Evolutionary conservation across 2,329 filamentous ascomycete species (phyloP).

Genomic region (Orbilia oligospora): DNA sequence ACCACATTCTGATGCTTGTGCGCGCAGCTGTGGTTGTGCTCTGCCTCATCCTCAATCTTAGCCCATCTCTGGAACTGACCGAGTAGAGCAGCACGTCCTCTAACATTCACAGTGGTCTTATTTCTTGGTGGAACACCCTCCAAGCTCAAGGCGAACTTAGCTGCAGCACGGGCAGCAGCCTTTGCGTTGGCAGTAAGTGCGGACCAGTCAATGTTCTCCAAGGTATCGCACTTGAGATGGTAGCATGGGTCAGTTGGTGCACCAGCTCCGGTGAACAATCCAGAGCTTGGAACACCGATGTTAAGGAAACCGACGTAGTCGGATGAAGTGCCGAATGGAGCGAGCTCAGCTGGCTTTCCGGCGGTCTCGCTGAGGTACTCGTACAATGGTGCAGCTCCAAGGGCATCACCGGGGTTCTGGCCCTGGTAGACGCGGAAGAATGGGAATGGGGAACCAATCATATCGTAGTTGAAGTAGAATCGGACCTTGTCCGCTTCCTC

Average conservation of each 20-base stretch:
- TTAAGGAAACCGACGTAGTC: conserved; percentile 75
- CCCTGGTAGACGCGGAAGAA: conserved; percentile 67
- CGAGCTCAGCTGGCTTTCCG: conserved; percentile 66
- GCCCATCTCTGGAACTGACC: conserved; percentile 56
- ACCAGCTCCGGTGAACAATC: conserved; percentile 74
- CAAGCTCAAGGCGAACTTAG: conserved; percentile 77
- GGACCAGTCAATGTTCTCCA: conserved; percentile 71
- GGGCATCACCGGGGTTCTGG: conserved; percentile 66
- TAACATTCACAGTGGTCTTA: conserved; percentile 48
- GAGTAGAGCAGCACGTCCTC: conserved; percentile 41
- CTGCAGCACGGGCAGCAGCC: conserved; percentile 78
- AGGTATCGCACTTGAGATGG: conserved; percentile 71
- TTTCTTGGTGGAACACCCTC: conserved; percentile 68
- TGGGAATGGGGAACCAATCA: conserved; percentile 73
- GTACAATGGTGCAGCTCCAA: conserved; percentile 68
- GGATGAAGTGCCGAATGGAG: conserved; percentile 67
- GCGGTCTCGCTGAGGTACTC: conserved; percentile 72
- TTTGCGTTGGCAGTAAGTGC: conserved; percentile 72
- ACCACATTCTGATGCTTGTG: conserved; percentile 43
- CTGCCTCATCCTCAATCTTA: conserved; percentile 43
- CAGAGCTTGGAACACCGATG: conserved; percentile 72
- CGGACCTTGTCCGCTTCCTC: conserved; percentile 73
- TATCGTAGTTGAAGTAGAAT: conserved; percentile 80
- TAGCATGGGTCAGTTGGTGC: conserved; percentile 73
- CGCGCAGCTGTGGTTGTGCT: conserved; percentile 50